Conservation (phyloP, 1,284 basidiomycete species). For the Leccinum subrobustum region DNA sequence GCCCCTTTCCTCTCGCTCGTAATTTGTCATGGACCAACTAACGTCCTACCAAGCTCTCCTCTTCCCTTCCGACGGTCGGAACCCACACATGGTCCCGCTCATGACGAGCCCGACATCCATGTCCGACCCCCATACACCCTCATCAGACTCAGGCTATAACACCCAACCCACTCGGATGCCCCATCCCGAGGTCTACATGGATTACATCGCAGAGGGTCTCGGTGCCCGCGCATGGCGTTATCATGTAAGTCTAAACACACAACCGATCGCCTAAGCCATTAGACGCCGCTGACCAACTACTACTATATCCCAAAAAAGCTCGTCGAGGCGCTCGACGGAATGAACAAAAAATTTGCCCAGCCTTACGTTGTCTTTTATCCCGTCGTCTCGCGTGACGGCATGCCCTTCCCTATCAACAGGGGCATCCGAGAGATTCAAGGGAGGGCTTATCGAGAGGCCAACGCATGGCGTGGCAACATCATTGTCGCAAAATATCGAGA, state of each 20-base stretch:
- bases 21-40: slow-evolving; percentile 54
- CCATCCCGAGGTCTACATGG: slow-evolving; percentile 81
- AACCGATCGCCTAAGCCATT: slow-evolving; percentile 3
- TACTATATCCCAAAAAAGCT: slow-evolving; percentile 41
- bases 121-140: slow-evolving; percentile 41
- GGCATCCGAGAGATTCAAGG: slow-evolving; percentile 72
- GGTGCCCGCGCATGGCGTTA: slow-evolving; percentile 69
- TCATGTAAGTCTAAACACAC: slow-evolving; percentile 45
- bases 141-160: slow-evolving; percentile 31
- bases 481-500: slow-evolving; percentile 73
- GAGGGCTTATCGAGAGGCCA: slow-evolving; percentile 51
- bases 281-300: slow-evolving; percentile 17
- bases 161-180: slow-evolving; percentile 55
- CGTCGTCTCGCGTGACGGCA: slow-evolving; percentile 66
- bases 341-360: slow-evolving; percentile 71
- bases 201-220: slow-evolving; percentile 72
- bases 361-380: slow-evolving; percentile 82
- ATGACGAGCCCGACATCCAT: slow-evolving; percentile 62
- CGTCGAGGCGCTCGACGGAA: slow-evolving; percentile 71
- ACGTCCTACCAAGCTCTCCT: slow-evolving; percentile 60
- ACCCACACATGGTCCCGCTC: slow-evolving; percentile 65
- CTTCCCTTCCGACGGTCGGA: slow-evolving; percentile 65
- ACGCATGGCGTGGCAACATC: slow-evolving; percentile 76
- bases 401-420: slow-evolving; percentile 77
- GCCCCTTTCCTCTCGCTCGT: slow-evolving; percentile 7